Evolutionary conservation across 2,329 filamentous ascomycete genomes (phyloP).

Genomic region (Ciborinia camelliae): DNA sequence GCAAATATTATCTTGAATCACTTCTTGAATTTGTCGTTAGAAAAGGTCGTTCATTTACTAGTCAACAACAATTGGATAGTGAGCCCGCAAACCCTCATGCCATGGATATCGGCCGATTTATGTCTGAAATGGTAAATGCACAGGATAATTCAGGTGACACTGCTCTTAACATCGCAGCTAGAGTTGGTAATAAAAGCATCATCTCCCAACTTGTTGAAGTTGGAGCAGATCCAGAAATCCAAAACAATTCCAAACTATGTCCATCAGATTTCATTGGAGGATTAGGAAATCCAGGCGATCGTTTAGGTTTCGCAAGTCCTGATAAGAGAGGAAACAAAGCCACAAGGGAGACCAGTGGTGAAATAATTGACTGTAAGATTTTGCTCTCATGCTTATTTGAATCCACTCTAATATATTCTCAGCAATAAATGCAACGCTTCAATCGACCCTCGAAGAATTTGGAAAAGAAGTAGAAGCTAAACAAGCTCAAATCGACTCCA

Average conservation of each 20-base stretch:
- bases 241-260: conserved; percentile 83
- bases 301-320: conserved; percentile 42
- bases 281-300: conserved; percentile 63
- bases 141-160: conserved; percentile 94
- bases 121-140: conserved; percentile 95
- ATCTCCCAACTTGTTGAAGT: conserved; percentile 97
- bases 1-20: conserved; percentile 93
- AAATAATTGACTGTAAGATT: conserved; percentile 72
- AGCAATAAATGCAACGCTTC: conserved; percentile 81
- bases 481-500: conserved; percentile 75
- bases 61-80: conserved; percentile 42
- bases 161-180: conserved; percentile 86
- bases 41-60: conserved; percentile 65
- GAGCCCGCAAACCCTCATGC: conserved; percentile 28
- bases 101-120: conserved; percentile 88
- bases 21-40: conserved; percentile 91
- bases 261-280: conserved; percentile 80
- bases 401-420: conserved; percentile 10
- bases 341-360: conserved; percentile 70
- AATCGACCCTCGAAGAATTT: conserved; percentile 74
- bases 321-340: conserved; percentile 50
- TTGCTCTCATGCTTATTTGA: not conserved
- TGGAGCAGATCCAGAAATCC: conserved; percentile 85
- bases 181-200: conserved; percentile 90
- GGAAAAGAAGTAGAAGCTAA: conserved; percentile 78